A percentile compares a stretch with the other conserved stretches of the same genome.
These are phyloP conservation scores for Talaromyces sp. DNA, from an alignment of 2,329 filamentous ascomycete genomes.

Conservation along the genomic window DNA sequence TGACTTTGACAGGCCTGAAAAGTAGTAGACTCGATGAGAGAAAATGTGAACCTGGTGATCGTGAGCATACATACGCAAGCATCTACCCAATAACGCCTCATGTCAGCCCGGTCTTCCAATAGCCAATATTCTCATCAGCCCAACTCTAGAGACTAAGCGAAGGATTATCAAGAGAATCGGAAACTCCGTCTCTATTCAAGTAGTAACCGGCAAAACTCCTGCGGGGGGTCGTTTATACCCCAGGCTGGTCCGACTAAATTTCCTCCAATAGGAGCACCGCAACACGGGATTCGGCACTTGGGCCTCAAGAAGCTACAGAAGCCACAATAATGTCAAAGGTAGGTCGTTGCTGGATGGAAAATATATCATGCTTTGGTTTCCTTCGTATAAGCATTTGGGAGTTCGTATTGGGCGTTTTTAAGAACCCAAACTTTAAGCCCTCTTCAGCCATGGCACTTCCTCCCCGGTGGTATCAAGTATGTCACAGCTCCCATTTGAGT, in stretches of 20 bases:
- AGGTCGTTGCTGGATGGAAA: background rate
- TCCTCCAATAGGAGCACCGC: conserved; percentile 7
- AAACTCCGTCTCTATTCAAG: background rate
- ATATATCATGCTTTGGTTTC: background rate
- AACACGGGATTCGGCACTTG: background rate
- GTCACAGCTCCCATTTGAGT: conserved; percentile 3
- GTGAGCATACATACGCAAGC: background rate
- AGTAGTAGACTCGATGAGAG: no score
- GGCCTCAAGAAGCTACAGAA: background rate
- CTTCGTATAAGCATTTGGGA: background rate
- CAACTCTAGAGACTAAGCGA: background rate
- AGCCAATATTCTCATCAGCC: background rate
- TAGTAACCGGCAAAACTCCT: conserved; percentile 11
- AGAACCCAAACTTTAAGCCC: background rate
- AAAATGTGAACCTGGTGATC: background rate
- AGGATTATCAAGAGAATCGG: background rate
- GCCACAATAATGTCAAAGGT: background rate
- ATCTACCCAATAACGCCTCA: background rate
- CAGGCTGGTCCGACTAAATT: conserved; percentile 1
- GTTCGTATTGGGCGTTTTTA: background rate
- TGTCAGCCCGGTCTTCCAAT: background rate
- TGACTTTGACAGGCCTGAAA: no score
- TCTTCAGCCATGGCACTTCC: conserved; percentile 27
- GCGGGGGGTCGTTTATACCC: conserved; percentile 3
- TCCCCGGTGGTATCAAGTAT: conserved; percentile 59